Evolutionary conservation across 495 filamentous ascomycete species (phyloP), one percentile per base, ranked within the genome.

Genomic region (Aspergillus diversus): DNA sequence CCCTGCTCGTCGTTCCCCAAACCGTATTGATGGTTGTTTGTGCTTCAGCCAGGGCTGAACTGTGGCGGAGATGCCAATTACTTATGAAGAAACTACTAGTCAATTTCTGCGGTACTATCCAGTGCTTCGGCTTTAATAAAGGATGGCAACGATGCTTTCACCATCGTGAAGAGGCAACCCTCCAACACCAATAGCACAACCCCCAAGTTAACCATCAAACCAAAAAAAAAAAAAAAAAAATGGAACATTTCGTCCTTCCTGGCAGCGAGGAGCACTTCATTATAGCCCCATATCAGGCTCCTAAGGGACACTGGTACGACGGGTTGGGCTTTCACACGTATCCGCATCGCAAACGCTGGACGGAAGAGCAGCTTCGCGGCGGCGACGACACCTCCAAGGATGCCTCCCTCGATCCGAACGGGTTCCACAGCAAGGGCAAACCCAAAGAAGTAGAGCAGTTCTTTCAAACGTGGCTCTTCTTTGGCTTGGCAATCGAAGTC

Each of bases 391-490:
- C 33, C 5, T 7, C 7, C 7, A n/a, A 39, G 16, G 48, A 60
- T 1, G 48, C 12, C 33, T 15, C 9, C 33, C 34, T 27, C 31
- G 48, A 60, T 17, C 57, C 50, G 7, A 32, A 52, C 12, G 59
- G 59, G 3, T 48, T 61, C 50, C 17, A 55, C 17, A n/a, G 21
- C 4, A 33, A 60, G n/a, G 33, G 16, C 1, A 46, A 32, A 2
- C 13, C n/a, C 0, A 2, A 54, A 5, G 32, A 48, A 5, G 51
- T 48, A 12, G 59, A 61, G 31, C 59, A 61, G 15, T 61, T 61
- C 51, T 61, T 61, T 39, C 59, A 61, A 27, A 61, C 59, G 12
- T 61, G 59, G 59, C 59, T 61, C 21, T 61, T 61, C 49, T 61
- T 61, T 34, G 59, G 59, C 0, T 50, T 61, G 9, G 59, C 49